Evolutionary conservation across 495 filamentous ascomycete genomes (phyloP).

Genomic region (Penicillium soppii): DNA sequence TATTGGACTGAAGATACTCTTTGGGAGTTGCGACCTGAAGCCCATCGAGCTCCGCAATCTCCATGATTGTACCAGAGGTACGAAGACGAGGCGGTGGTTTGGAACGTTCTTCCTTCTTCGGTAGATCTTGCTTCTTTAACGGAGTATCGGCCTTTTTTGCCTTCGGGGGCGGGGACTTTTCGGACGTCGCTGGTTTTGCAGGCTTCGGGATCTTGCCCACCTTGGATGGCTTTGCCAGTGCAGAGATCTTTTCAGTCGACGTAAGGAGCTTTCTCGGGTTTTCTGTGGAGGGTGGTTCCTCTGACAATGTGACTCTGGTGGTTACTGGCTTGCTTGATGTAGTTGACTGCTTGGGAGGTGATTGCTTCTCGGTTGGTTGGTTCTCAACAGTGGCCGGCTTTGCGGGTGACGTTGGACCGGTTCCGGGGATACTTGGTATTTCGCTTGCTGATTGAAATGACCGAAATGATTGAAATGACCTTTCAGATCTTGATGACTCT

Average conservation of each 20-base stretch:
- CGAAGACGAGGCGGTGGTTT: slow-evolving; percentile 21
- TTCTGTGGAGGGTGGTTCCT: background rate
- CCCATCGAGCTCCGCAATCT: slow-evolving; percentile 44
- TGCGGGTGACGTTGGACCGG: slow-evolving; percentile 11
- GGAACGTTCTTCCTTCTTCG: slow-evolving; percentile 10
- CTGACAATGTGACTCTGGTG: slow-evolving; percentile 1
- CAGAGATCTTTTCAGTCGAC: background rate
- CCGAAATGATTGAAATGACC: slow-evolving; percentile 16
- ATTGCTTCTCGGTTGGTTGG: background rate
- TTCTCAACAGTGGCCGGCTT: background rate
- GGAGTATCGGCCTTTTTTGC: background rate
- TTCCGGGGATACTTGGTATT: slow-evolving; percentile 5
- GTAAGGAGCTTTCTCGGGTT: background rate
- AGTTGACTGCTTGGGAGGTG: background rate
- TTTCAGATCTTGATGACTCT: slow-evolving; percentile 23
- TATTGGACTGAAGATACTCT: slow-evolving; percentile 21
- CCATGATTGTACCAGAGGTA: slow-evolving; percentile 16
- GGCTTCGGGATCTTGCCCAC: background rate
- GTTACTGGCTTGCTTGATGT: background rate
- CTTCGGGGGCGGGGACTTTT: background rate
- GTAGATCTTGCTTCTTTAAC: slow-evolving; percentile 4
- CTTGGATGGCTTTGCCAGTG: slow-evolving; percentile 4
- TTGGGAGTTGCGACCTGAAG: slow-evolving; percentile 30
- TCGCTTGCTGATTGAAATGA: slow-evolving; percentile 16
- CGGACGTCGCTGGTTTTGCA: background rate